Base-by-base conservation (phyloP, 257 asterid species). In the Lithospermum erythrorhizon region DNA sequence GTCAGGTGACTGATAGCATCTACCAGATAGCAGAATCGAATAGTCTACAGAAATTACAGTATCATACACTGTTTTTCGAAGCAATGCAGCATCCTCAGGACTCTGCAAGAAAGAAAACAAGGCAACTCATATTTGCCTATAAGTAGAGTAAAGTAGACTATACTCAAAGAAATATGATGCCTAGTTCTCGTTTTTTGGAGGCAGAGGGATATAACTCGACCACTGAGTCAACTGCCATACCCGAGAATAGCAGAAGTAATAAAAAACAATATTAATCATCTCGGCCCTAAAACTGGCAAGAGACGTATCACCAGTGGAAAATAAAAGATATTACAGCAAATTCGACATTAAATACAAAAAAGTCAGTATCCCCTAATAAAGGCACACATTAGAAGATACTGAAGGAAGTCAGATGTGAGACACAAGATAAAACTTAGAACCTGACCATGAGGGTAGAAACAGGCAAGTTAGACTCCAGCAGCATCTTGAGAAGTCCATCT, bases 401-500 rank as follows among this genome's bases (percentile, higher is more conserved):
- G n/a, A n/a, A n/a, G n/a, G n/a, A n/a, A n/a, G n/a, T n/a, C n/a
- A n/a, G n/a, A 20, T n/a, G 27, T 53, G 25, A 53, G 27, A 35
- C 18, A 21, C 32, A 67, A 57, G 58, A 32, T 53, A 59, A 22
- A 59, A 57, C 4, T 30, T 60, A 59, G 68, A 61, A 85, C 84
- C 80, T 67, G 32, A 78, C 97, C 97, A 84, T 55, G 59, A 76
- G 72, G 66, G 77, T 70, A 51, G 85, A 68, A 70, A 74, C 63
- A 21, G 87, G 85, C 67, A 81, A 71, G 72, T 65, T 68, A 75
- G 86, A 83, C 66, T 83, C 88, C 78, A 78, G 60, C 30, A 84
- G 84, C 81, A 79, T 73, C 64, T 72, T 80, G 67, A 87, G 82
- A 64, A 89, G 90, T 75, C 77, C 69, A 77, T 84, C 97, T 87